A percentile compares a stretch with the other conserved stretches of the same genome.
Conservation (phyloP, 441 rosid species). For the Brassica hybrid region DNA sequence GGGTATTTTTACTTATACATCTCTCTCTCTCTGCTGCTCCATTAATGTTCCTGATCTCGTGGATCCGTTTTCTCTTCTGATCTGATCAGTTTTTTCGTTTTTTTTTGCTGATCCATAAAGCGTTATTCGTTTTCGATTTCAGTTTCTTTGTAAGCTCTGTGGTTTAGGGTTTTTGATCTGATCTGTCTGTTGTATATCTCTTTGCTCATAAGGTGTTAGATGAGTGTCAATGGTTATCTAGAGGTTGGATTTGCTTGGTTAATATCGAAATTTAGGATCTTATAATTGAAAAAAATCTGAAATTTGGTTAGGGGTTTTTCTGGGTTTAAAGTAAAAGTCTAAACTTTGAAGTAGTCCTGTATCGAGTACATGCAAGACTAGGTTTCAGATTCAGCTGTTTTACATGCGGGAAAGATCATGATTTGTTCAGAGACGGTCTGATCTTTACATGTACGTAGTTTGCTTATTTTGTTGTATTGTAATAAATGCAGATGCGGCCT, state of each 20-base stretch:
- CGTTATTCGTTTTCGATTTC: constrained; percentile 36
- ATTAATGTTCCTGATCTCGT: constrained; percentile 34
- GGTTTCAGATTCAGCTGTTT: constrained; percentile 22
- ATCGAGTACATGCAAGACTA: neutral
- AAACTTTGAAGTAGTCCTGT: constrained; percentile 12
- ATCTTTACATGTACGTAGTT: neutral
- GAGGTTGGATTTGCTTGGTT: constrained; percentile 20
- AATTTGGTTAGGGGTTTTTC: constrained; percentile 11
- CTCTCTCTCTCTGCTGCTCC: constrained; percentile 17
- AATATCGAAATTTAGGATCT: neutral
- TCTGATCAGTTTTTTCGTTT: constrained; percentile 29
- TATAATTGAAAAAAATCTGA: constrained; percentile 22
- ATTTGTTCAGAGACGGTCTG: neutral
- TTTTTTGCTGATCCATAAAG: neutral
- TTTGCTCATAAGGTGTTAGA: constrained; percentile 32
- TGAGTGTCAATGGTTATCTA: constrained; percentile 2
- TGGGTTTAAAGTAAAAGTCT: constrained; percentile 33
- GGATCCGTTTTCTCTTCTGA: constrained; percentile 41
- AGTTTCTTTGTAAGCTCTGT: constrained; percentile 17
- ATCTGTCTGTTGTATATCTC: constrained; percentile 23
- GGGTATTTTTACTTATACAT: constrained; percentile 41
- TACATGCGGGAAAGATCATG: constrained; percentile 5
- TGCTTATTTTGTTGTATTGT: constrained; percentile 32
- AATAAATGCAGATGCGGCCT: constrained; percentile 45
- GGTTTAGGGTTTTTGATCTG: constrained; percentile 33